These are phyloP conservation scores for Ophiocordyceps camponoti-floridani DNA, from an alignment of 2,329 filamentous ascomycete genomes.

Conservation along the genomic window DNA sequence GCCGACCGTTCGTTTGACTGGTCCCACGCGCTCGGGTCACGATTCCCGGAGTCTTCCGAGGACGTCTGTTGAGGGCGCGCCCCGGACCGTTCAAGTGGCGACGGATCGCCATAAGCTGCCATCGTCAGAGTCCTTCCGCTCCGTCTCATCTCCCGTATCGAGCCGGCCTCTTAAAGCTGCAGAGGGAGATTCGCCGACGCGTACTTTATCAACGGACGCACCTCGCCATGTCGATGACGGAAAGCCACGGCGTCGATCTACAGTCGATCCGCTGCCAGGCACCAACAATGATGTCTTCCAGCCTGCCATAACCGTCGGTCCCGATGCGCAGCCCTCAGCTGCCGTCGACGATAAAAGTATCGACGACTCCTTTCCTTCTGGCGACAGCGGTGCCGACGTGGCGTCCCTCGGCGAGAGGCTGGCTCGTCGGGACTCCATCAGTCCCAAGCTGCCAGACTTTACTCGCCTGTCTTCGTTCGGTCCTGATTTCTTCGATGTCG, in stretches of 20 bases:
- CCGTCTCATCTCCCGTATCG: background rate
- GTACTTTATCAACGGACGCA: slow-evolving; percentile 60
- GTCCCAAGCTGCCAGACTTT: slow-evolving; percentile 39
- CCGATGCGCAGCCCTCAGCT: background rate
- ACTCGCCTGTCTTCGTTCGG: slow-evolving; percentile 42
- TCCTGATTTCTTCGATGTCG: slow-evolving; percentile 32
- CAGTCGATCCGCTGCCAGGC: slow-evolving; percentile 31
- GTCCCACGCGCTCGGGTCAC: background rate
- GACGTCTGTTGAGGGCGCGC: background rate
- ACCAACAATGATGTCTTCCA: slow-evolving; percentile 23
- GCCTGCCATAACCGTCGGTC: background rate
- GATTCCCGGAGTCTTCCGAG: background rate
- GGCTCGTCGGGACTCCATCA: slow-evolving; percentile 24
- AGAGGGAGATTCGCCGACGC: slow-evolving; percentile 28
- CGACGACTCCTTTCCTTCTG: background rate
- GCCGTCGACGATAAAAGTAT: background rate
- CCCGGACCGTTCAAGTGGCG: background rate
- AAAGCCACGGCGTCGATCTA: slow-evolving; percentile 28
- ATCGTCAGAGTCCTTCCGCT: background rate
- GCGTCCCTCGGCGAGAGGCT: slow-evolving; percentile 1
- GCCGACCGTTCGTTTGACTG: background rate
- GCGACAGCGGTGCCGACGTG: background rate
- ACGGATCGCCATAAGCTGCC: background rate
- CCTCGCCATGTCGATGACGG: slow-evolving; percentile 58
- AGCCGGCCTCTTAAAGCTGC: background rate